Evolutionary conservation across 2,329 filamentous ascomycete species (phyloP).

Genomic region (Aspergillus bombycis): DNA sequence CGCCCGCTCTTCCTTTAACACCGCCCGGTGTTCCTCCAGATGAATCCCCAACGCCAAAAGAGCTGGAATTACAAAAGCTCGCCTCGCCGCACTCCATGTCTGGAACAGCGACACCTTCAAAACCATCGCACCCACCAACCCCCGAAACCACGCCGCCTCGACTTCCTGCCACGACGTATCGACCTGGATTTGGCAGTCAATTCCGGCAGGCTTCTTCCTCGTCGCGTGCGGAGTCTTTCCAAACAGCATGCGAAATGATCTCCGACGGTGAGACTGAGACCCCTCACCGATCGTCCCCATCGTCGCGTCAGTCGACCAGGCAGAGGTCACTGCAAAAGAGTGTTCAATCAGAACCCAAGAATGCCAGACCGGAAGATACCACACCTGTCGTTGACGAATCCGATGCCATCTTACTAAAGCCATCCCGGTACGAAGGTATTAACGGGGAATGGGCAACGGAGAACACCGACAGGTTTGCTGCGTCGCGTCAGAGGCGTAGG

Average conservation of each 20-base stretch:
- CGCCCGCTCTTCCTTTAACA: slow-evolving; percentile 42
- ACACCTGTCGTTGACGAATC: not conserved
- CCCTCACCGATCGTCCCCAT: slow-evolving; percentile 27
- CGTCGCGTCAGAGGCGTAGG: slow-evolving; percentile 10
- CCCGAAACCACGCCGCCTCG: slow-evolving; percentile 76
- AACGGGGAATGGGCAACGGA: not conserved
- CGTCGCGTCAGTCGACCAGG: slow-evolving; percentile 23
- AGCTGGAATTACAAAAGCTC: slow-evolving; percentile 27
- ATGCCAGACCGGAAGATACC: slow-evolving; percentile 7
- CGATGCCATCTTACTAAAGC: not conserved
- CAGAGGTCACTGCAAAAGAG: slow-evolving; percentile 23
- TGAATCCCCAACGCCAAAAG: slow-evolving; percentile 20
- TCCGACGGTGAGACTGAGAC: slow-evolving; percentile 61
- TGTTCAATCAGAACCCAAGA: slow-evolving; percentile 25
- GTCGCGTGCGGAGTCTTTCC: slow-evolving; percentile 71
- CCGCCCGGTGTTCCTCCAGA: slow-evolving; percentile 38
- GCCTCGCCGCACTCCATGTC: slow-evolving; percentile 29
- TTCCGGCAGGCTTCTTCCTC: slow-evolving; percentile 59
- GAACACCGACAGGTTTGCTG: slow-evolving; percentile 1
- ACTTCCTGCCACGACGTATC: slow-evolving; percentile 30
- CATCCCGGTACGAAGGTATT: slow-evolving; percentile 1
- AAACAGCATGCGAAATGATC: slow-evolving; percentile 68
- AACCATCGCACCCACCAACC: slow-evolving; percentile 70
- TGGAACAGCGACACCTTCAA: slow-evolving; percentile 59
- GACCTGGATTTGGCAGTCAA: slow-evolving; percentile 48